Evolutionary conservation across 768 basidiomycete species (phyloP).

Genomic region (Russula griseocarnosa): DNA sequence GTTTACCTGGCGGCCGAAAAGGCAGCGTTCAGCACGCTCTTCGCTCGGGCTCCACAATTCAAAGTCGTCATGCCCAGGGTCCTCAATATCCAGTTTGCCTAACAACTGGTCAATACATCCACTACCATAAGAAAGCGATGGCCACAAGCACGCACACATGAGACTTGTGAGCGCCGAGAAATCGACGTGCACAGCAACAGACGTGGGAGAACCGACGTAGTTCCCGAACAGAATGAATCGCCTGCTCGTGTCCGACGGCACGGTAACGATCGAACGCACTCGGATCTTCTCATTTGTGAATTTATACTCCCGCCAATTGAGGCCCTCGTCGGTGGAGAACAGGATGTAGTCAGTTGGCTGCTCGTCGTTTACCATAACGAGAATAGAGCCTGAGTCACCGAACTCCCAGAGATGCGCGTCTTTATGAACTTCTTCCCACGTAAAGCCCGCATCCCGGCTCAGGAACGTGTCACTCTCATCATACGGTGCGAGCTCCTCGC

Average conservation of each 20-base stretch:
- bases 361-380: constrained; percentile 95
- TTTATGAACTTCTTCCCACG: constrained; percentile 98
- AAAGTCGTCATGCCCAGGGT: constrained; percentile 87
- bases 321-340: constrained; percentile 87
- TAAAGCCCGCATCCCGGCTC: constrained; percentile 93
- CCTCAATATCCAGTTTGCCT: constrained; percentile 67
- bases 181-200: constrained; percentile 82
- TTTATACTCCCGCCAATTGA: constrained; percentile 81
- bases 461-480: constrained; percentile 92
- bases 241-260: constrained; percentile 85
- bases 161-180: constrained; percentile 71
- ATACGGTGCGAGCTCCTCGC: constrained; percentile 75
- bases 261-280: constrained; percentile 76
- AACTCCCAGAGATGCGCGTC: constrained; percentile 98
- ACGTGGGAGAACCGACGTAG: constrained; percentile 42
- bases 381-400: constrained; percentile 91
- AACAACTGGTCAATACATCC: constrained; percentile 12
- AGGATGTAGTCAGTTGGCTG: constrained; percentile 84
- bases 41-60: constrained; percentile 96
- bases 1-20: constrained; percentile 85
- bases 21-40: constrained; percentile 77
- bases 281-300: constrained; percentile 73
- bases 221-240: constrained; percentile 83
- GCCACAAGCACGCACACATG: constrained; percentile 55
- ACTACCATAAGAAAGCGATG: constrained; percentile 1